Conservation (phyloP, 306 rosid genomes). For the Prunus dulcis region DNA sequence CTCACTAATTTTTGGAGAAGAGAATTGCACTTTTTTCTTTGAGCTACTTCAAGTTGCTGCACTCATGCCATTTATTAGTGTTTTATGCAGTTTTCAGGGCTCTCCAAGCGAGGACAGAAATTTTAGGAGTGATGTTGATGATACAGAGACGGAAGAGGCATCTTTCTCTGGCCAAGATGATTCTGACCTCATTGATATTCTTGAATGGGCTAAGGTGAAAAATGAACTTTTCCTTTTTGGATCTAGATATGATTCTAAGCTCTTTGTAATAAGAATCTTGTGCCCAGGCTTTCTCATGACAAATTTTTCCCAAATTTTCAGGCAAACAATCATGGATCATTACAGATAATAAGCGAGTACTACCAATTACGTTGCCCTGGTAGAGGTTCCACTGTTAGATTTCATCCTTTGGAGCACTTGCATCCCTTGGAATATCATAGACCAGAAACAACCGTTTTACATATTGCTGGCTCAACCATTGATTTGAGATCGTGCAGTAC, state of each 20-base stretch:
- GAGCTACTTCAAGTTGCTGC: neutral
- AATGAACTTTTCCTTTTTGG: constrained; percentile 9
- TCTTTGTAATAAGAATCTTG: neutral
- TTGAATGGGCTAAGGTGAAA: constrained; percentile 94
- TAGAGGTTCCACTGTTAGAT: constrained; percentile 60
- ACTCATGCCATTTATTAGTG: constrained; percentile 9
- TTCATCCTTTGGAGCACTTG: constrained; percentile 71
- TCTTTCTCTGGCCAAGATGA: constrained; percentile 96
- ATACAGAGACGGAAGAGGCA: constrained; percentile 89
- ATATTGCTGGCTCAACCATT: constrained; percentile 57
- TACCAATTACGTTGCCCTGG: constrained; percentile 58
- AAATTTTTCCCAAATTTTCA: constrained; percentile 33
- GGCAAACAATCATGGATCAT: constrained; percentile 70
- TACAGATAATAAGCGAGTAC: constrained; percentile 72
- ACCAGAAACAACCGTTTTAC: constrained; percentile 43
- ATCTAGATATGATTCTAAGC: constrained; percentile 8
- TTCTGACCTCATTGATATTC: constrained; percentile 76
- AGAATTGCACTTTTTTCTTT: neutral
- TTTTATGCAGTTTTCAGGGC: constrained; percentile 80
- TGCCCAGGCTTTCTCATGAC: constrained; percentile 15
- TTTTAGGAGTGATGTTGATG: constrained; percentile 92
- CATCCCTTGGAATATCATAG: constrained; percentile 59
- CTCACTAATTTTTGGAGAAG: neutral
- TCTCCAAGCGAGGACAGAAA: constrained; percentile 94
- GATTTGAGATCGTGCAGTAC: constrained; percentile 70